A percentile compares a stretch with the other conserved stretches of the same genome.
Evolutionary conservation across 345 rosid species (phyloP).

Genomic region (Jatropha curcas): DNA sequence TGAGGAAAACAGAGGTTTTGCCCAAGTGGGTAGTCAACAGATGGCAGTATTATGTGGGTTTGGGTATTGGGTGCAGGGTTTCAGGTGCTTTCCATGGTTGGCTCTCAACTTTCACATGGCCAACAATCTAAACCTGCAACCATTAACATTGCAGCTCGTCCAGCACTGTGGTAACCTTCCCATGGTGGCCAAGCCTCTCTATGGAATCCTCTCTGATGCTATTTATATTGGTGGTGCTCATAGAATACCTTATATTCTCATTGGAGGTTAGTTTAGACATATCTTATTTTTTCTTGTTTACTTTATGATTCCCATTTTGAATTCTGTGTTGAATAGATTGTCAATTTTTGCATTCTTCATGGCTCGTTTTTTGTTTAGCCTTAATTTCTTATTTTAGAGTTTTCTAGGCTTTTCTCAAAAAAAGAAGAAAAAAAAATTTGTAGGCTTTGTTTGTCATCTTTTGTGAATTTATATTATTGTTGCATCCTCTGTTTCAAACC

Average conservation of each 20-base stretch:
- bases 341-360: background rate
- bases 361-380: background rate
- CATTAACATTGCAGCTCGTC: constrained; percentile 80
- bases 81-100: constrained; percentile 93
- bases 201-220: constrained; percentile 82
- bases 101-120: constrained; percentile 90
- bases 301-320: background rate
- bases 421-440: too few species aligned
- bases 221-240: constrained; percentile 64
- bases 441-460: too few species aligned
- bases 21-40: constrained; percentile 46
- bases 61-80: constrained; percentile 90
- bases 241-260: constrained; percentile 76
- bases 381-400: background rate
- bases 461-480: background rate
- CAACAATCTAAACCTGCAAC: constrained; percentile 59
- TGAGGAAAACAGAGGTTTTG: constrained; percentile 34
- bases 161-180: constrained; percentile 80
- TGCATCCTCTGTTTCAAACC: background rate
- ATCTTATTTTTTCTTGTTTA: background rate
- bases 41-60: constrained; percentile 71
- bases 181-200: constrained; percentile 88
- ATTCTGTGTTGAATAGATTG: background rate
- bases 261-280: constrained; percentile 64
- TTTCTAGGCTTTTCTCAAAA: background rate